phyloP scores from a whole-genome alignment of 805 yeast species.

The Ogataea nakhonphanomensis region DNA sequence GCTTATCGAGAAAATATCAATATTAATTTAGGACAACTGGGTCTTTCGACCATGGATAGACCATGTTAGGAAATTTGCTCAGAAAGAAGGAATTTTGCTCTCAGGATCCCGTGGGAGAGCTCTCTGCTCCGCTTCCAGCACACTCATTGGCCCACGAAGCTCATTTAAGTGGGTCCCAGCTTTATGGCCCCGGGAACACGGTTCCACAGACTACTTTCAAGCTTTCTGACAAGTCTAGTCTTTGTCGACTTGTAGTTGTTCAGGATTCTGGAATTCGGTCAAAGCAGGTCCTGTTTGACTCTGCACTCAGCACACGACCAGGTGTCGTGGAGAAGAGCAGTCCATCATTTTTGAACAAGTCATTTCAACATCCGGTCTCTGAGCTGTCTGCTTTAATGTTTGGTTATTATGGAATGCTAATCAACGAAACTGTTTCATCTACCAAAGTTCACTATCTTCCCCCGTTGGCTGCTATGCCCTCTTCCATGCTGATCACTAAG shows the following conservation, averaged over 20 bases:
- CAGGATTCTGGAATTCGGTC: conserved; percentile 50
- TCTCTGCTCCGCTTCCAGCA: conserved; percentile 4
- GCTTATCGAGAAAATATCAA: conserved; percentile 5
- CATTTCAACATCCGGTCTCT: conserved; percentile 38
- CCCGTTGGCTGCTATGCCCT: conserved; percentile 35
- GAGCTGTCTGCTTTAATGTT: conserved; percentile 53
- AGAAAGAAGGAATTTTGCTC: conserved; percentile 5
- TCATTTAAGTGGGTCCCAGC: conserved; percentile 41
- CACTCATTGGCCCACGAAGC: conserved; percentile 34
- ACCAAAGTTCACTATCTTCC: conserved; percentile 50
- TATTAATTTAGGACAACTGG: background rate
- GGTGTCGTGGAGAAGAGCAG: conserved; percentile 3
- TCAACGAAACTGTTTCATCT: conserved; percentile 40
- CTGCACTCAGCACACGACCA: conserved; percentile 26
- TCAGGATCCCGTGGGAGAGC: conserved; percentile 1
- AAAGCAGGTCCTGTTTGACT: conserved; percentile 49
- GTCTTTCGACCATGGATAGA: conserved; percentile 1
- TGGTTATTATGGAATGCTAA: conserved; percentile 51
- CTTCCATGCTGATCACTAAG: conserved; percentile 43
- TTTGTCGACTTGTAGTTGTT: conserved; percentile 43
- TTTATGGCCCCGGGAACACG: conserved; percentile 39
- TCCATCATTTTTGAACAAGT: conserved; percentile 22
- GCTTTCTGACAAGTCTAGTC: conserved; percentile 22
- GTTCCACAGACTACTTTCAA: conserved; percentile 19
- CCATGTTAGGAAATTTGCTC: conserved; percentile 8